Evolutionary conservation across 129 eudicot genomes (phyloP).

Genomic region (Tanacetum coccineum): DNA sequence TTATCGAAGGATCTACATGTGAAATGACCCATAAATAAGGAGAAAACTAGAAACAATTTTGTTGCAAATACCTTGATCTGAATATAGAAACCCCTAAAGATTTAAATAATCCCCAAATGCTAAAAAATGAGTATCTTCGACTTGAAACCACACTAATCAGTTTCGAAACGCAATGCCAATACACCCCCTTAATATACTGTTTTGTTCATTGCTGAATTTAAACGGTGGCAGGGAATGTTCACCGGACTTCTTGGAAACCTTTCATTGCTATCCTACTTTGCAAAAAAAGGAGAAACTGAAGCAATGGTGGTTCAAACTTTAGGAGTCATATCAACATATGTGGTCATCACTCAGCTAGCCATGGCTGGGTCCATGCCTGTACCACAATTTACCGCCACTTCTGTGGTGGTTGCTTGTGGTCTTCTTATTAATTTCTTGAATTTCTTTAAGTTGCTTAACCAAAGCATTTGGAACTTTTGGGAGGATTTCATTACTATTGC

Average conservation of each 20-base stretch:
- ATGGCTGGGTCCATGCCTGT: conserved; percentile 89
- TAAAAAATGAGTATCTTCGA: too few species aligned
- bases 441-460: conserved; percentile 59
- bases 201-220: conserved; percentile 2
- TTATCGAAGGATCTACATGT: too few species aligned
- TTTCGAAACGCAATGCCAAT: too few species aligned
- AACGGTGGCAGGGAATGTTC: conserved; percentile 60
- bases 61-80: too few species aligned
- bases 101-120: too few species aligned
- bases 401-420: conserved; percentile 69
- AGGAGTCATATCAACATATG: conserved; percentile 71
- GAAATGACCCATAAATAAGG: too few species aligned
- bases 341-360: conserved; percentile 73
- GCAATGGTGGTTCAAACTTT: conserved; percentile 72
- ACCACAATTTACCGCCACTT: conserved; percentile 58
- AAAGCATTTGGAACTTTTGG: conserved; percentile 70
- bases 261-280: conserved; percentile 75
- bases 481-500: conserved; percentile 90
- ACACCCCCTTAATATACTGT: neutral
- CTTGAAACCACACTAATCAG: too few species aligned
- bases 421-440: conserved; percentile 64
- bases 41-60: too few species aligned
- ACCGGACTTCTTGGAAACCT: conserved; percentile 91
- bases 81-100: too few species aligned
- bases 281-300: conserved; percentile 81